Base-by-base conservation (phyloP, 345 rosid genomes). In the Pseudoturritis turrita region DNA sequence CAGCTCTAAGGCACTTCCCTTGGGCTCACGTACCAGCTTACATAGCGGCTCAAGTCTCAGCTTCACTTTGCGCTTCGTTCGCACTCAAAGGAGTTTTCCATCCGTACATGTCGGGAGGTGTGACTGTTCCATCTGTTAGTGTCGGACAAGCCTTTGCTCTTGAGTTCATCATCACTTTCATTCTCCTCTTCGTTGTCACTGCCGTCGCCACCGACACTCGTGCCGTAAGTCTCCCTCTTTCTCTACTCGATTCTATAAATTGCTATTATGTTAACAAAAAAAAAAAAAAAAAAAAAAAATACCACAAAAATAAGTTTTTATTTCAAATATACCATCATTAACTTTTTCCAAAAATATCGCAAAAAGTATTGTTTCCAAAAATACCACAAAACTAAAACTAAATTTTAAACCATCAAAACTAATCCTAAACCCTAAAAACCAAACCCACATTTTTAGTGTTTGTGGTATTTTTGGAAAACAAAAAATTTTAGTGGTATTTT, bases 171-270 rank as follows among this genome's bases (percentile, higher is more conserved):
- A 95, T 95, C 82, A 88, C 89, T 71, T 95, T 95, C 71, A 89
- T 82, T 72, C 97, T 95, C 77, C 68, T 95, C 61, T 95, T 95
- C 44, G 97, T 91, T 13, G 96, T 91, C 79, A 91, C 96, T 28
- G 97, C 96, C 2, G 99, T 95, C 0, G 97, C 99, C 35, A 95
- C 99, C 2, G 99, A 95, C 67, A 95, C 97, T 61, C 93, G 99
- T 0, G 99, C 99, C 52, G 99, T 94, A 82, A 36, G 85, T 77
- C 53, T 61, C 41, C 2, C 37, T 44, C 65, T 59, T 58, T 53
- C 71, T n/a, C 36, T 71, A 40, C 22, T 21, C 50, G 7, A 60
- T 59, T 59, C 19, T 59, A n/a, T 45, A 25, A 14, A 7, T 55
- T n/a, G n/a, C n/a, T n/a, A n/a, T n/a, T n/a, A n/a, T n/a, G n/a